Evolutionary conservation across 208 protist species (phyloP).

Genomic region (Wallacemonas rigidus): DNA sequence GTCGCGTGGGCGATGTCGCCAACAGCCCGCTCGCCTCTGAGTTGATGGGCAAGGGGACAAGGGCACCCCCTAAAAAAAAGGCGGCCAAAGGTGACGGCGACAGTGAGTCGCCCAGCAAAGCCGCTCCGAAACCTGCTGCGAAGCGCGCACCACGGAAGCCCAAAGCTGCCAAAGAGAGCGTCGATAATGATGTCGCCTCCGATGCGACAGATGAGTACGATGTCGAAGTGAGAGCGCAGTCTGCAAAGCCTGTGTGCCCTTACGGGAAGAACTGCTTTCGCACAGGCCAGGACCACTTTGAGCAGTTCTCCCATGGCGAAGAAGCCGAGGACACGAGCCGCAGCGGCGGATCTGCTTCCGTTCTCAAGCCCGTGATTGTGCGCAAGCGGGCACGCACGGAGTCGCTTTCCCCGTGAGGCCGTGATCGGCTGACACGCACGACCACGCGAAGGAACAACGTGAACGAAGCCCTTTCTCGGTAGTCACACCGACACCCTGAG

Average conservation of each 20-base stretch:
- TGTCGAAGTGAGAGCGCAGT: constrained; percentile 47
- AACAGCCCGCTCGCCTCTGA: constrained; percentile 43
- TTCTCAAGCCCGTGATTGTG: constrained; percentile 28
- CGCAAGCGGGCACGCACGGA: constrained; percentile 10
- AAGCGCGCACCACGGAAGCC: constrained; percentile 19
- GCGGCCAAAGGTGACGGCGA: constrained; percentile 22
- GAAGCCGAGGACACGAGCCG: background rate
- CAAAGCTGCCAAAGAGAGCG: constrained; percentile 6
- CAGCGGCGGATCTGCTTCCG: background rate
- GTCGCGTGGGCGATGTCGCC: constrained; percentile 68
- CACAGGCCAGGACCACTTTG: constrained; percentile 61
- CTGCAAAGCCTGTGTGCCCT: constrained; percentile 53
- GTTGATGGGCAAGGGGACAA: constrained; percentile 26
- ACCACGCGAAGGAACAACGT: background rate
- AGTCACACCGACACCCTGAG: too few species aligned
- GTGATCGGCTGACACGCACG: background rate
- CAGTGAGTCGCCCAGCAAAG: constrained; percentile 15
- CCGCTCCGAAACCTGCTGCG: constrained; percentile 15
- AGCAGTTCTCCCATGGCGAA: constrained; percentile 55
- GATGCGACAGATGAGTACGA: constrained; percentile 78
- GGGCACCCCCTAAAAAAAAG: constrained; percentile 21
- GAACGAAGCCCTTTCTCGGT: too few species aligned
- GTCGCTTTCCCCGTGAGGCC: background rate
- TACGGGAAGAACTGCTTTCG: constrained; percentile 74
- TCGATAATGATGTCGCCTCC: constrained; percentile 43